These are phyloP conservation scores for Pyrenochaeta sp. DNA, from an alignment of 2,329 filamentous ascomycete species.

Conservation along the genomic window DNA sequence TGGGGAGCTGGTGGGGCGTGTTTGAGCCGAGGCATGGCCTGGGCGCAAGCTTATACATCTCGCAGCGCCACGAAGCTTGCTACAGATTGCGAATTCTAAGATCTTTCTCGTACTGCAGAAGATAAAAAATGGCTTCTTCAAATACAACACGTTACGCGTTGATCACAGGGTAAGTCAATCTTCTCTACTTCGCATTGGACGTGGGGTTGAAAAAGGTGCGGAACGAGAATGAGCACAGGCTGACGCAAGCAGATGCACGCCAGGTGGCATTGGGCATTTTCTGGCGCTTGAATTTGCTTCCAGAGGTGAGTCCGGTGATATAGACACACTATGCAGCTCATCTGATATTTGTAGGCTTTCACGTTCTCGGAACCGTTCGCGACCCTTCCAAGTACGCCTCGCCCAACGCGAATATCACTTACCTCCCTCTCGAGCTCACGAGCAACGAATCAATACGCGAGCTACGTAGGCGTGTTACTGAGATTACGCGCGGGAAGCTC, in stretches of 20 bases:
- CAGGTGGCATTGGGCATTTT: constrained; percentile 67
- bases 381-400: constrained; percentile 59
- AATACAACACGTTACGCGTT: constrained; percentile 40
- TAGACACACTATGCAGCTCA: not conserved
- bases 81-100: not conserved
- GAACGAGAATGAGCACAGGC: not conserved
- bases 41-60: not conserved
- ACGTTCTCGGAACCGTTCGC: constrained; percentile 67
- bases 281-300: constrained; percentile 66
- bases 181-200: not conserved
- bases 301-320: constrained; percentile 35
- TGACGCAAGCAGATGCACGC: constrained; percentile 54
- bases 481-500: constrained; percentile 58
- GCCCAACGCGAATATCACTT: constrained; percentile 61
- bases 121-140: constrained; percentile 19
- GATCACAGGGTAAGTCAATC: constrained; percentile 46
- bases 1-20: not conserved
- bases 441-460: constrained; percentile 57
- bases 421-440: constrained; percentile 63
- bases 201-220: not conserved
- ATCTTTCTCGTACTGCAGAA: not conserved
- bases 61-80: too few species aligned
- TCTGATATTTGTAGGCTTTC: constrained; percentile 50
- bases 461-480: constrained; percentile 58
- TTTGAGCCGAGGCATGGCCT: constrained; percentile 1